A percentile compares a stretch with the other conserved stretches of the same genome.
phyloP scores from a whole-genome alignment of 1,284 basidiomycete species.

The Meira miltonrushii region DNA sequence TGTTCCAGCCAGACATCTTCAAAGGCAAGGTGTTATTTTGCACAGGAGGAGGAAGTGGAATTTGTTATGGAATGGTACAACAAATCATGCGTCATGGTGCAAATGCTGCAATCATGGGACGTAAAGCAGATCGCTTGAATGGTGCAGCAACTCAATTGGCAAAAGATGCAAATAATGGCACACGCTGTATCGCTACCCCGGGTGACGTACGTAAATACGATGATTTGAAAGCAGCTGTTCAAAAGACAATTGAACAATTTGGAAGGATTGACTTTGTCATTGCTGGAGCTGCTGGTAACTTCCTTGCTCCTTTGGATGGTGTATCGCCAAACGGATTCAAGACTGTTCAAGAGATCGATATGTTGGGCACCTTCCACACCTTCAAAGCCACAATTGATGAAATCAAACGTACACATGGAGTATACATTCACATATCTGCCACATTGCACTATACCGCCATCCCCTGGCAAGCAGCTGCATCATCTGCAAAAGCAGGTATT shows the following conservation, averaged over 20 bases:
- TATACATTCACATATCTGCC: slow-evolving; percentile 86
- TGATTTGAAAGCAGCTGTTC: slow-evolving; percentile 70
- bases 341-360: slow-evolving; percentile 90
- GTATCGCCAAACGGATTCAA: slow-evolving; percentile 60
- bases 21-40: slow-evolving; percentile 89
- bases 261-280: slow-evolving; percentile 92
- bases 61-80: slow-evolving; percentile 77
- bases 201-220: slow-evolving; percentile 79
- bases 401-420: slow-evolving; percentile 57
- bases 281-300: slow-evolving; percentile 63
- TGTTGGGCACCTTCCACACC: slow-evolving; percentile 86
- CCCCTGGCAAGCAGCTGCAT: slow-evolving; percentile 88
- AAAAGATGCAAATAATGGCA: slow-evolving; percentile 60
- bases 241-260: slow-evolving; percentile 68
- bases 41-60: slow-evolving; percentile 64
- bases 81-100: slow-evolving; percentile 74
- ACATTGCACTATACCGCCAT: slow-evolving; percentile 82
- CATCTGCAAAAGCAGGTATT: slow-evolving; percentile 88
- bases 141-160: slow-evolving; percentile 69
- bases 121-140: slow-evolving; percentile 75
- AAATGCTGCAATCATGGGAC: slow-evolving; percentile 72
- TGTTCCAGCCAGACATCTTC: slow-evolving; percentile 75
- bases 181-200: slow-evolving; percentile 66
- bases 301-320: slow-evolving; percentile 47
- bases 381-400: slow-evolving; percentile 55